Evolutionary conservation across 257 asterid genomes (phyloP).

Genomic region (Avicennia marina): DNA sequence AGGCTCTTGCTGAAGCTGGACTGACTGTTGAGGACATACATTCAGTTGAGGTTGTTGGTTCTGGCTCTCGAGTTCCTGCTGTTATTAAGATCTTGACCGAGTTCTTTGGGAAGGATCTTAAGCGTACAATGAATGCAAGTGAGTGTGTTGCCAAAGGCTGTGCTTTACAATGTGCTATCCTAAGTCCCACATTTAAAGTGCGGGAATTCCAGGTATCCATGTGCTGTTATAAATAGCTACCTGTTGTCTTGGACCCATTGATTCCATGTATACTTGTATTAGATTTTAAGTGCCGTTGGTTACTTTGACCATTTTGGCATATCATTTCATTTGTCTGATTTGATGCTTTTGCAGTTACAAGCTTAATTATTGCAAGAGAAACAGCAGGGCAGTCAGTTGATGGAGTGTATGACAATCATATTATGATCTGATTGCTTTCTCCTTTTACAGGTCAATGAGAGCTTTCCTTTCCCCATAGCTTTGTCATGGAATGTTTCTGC

Average conservation of each 20-base stretch:
- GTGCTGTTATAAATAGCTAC: background rate
- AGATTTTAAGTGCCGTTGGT: no score
- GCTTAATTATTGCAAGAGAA: no score
- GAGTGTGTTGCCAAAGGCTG: constrained; percentile 95
- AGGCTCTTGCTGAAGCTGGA: constrained; percentile 86
- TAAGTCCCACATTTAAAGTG: constrained; percentile 91
- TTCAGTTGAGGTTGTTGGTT: constrained; percentile 89
- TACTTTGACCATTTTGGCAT: no score
- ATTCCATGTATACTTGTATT: no score
- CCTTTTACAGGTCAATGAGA: constrained; percentile 61
- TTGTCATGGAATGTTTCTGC: constrained; percentile 74
- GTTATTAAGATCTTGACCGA: constrained; percentile 72
- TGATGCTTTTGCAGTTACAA: no score
- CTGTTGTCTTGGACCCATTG: no score
- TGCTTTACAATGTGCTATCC: constrained; percentile 88
- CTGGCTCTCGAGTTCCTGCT: constrained; percentile 95
- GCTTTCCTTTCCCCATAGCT: constrained; percentile 70
- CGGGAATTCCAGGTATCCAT: constrained; percentile 78
- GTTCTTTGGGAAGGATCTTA: constrained; percentile 85
- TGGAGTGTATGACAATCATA: background rate
- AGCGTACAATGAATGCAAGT: constrained; percentile 98
- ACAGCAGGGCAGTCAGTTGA: background rate
- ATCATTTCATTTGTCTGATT: no score
- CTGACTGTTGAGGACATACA: constrained; percentile 55
- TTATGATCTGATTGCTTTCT: background rate